phyloP scores from a whole-genome alignment of 176 grass and related monocot genomes.

The Oryza officinalis region DNA sequence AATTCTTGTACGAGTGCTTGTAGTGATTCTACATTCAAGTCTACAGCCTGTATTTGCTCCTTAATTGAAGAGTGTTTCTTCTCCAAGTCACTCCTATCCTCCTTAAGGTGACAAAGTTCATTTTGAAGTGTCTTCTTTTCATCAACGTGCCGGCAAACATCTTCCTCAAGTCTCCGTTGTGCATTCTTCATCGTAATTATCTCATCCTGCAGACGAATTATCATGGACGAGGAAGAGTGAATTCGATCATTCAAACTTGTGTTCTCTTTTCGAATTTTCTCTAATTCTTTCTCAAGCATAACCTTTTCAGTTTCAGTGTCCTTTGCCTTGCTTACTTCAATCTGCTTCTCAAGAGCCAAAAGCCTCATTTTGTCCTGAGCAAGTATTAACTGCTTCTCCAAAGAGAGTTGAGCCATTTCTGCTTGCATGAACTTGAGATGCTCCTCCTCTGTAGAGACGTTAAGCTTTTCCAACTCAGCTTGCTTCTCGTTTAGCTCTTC shows the following conservation, averaged over 20 bases:
- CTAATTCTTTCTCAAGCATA: constrained; percentile 50
- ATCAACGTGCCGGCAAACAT: constrained; percentile 48
- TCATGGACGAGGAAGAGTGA: constrained; percentile 58
- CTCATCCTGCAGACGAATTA: constrained; percentile 85
- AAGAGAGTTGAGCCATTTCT: constrained; percentile 66
- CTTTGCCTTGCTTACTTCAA: constrained; percentile 44
- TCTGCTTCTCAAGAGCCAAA: constrained; percentile 64
- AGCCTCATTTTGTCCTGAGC: constrained; percentile 64
- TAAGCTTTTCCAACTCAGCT: constrained; percentile 61
- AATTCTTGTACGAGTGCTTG: constrained; percentile 66
- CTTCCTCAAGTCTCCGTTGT: constrained; percentile 60
- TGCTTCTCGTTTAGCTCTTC: constrained; percentile 70
- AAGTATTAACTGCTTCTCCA: constrained; percentile 59
- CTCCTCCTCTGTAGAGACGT: constrained; percentile 67
- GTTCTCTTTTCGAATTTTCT: constrained; percentile 53
- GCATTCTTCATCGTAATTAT: constrained; percentile 73
- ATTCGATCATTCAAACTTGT: constrained; percentile 56
- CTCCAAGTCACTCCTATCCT: constrained; percentile 65
- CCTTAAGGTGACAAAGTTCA: constrained; percentile 68
- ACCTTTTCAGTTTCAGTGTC: constrained; percentile 43
- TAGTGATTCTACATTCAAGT: constrained; percentile 66
- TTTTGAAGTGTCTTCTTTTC: constrained; percentile 72
- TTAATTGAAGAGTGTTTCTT: constrained; percentile 62
- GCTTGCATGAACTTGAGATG: constrained; percentile 72
- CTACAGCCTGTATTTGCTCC: constrained; percentile 71